phyloP scores from a whole-genome alignment of 495 filamentous ascomycete species.

The Aspergillus baeticus region DNA sequence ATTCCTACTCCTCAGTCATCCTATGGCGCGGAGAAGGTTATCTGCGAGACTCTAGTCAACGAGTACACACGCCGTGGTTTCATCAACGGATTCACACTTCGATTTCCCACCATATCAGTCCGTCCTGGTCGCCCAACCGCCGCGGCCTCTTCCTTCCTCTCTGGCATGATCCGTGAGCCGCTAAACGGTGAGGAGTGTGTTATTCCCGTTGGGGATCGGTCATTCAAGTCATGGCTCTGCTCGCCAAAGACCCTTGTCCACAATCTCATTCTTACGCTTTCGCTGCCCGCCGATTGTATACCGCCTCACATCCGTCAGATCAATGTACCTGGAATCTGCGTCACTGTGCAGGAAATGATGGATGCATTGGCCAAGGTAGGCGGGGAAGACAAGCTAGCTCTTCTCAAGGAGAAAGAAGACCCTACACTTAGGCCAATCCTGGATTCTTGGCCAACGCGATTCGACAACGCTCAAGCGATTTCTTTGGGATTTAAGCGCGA shows the following conservation, averaged over 20 bases:
- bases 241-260: slow-evolving; percentile 60
- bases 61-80: slow-evolving; percentile 66
- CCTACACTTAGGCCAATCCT: slow-evolving; percentile 60
- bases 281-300: slow-evolving; percentile 48
- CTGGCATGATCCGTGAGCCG: slow-evolving; percentile 66
- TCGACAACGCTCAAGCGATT: slow-evolving; percentile 59
- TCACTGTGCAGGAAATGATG: slow-evolving; percentile 69
- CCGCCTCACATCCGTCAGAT: slow-evolving; percentile 58
- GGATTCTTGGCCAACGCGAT: slow-evolving; percentile 65
- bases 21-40: slow-evolving; percentile 74
- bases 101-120: slow-evolving; percentile 72
- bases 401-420: slow-evolving; percentile 61
- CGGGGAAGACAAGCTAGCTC: slow-evolving; percentile 60
- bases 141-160: slow-evolving; percentile 68
- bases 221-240: slow-evolving; percentile 62
- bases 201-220: slow-evolving; percentile 60
- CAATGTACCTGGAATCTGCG: slow-evolving; percentile 69
- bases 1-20: slow-evolving; percentile 65
- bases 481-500: slow-evolving; percentile 58
- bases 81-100: slow-evolving; percentile 62
- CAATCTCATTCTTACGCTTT: slow-evolving; percentile 62
- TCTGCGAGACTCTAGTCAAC: slow-evolving; percentile 69
- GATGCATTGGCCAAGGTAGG: slow-evolving; percentile 66
- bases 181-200: slow-evolving; percentile 58
- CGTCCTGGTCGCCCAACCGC: slow-evolving; percentile 66